Base-by-base conservation (phyloP, 805 yeast genomes). In the Myxozyma udenii region DNA sequence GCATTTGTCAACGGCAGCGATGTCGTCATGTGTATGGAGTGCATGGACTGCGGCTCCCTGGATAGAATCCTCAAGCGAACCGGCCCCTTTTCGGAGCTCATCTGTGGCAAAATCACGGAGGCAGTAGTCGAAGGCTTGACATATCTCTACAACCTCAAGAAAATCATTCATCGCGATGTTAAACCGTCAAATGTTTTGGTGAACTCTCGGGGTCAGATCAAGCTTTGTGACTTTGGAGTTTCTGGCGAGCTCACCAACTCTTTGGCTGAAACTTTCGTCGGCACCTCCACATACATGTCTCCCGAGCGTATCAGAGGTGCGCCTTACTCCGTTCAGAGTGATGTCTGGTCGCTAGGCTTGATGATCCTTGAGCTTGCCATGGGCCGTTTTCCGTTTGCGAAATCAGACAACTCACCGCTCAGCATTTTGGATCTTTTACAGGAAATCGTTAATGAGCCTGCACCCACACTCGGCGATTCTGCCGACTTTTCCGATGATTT, bases 301-400 rank as follows among this genome's bases (percentile, higher is more conserved):
- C 99, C 99, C 0, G 99, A 93, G 64, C 77, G 99, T 57, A 91
- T 93, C 49, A 96, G 89, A 69, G 99, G 99, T 18, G 87, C 87
- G 39, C 83, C 84, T 7, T 93, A 93, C 69, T 85, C 95, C 6
- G 84, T 90, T n/a, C 89, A 90, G 61, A 91, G 95, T 35, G 99
- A 93, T 67, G 91, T 93, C 11, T 93, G 99, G 99, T 88, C 97
- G 0, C 71, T 90, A 60, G 99, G 98, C 1, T 73, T 93, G 41
- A 85, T 90, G 83, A 74, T 93, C 37, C 80, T 87, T 45, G 98
- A 93, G 67, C 73, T 93, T 46, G 91, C 96, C 0, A 80, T 86
- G 2, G 98, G 98, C 0, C 75, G 75, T 48, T 84, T 85, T 61
- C 93, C 96, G 1, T 83, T 90, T 74, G 58, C 41, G 2, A 28